phyloP scores from a whole-genome alignment of 129 eudicot species.

The Helianthus annuus region HanXRQr2.0-SUNRISE NC_035441.2:160826907-160827406 shows the following conservation, averaged over 20 bases:
- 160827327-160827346: conserved; percentile 56
- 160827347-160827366: conserved; percentile 39
- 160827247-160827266: conserved; percentile 49
- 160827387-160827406: conserved; percentile 73
- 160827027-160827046: conserved; percentile 71
- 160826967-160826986: conserved; percentile 67
- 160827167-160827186: conserved; percentile 81
- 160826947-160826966: conserved; percentile 41
- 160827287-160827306: conserved; percentile 75
- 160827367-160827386: conserved; percentile 60
- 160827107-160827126: conserved; percentile 35
- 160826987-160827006: conserved; percentile 94
- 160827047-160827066: conserved; percentile 74
- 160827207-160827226: conserved; percentile 83
- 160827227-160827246: conserved; percentile 67
- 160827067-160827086: conserved; percentile 36
- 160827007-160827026: conserved; percentile 96
- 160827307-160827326: conserved; percentile 50
- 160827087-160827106: conserved; percentile 15
- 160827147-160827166: conserved; percentile 58
- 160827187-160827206: conserved; percentile 95
- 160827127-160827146: conserved; percentile 40
- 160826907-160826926: conserved; percentile 55
- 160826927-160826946: conserved; percentile 49
- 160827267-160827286: conserved; percentile 66